Base-by-base conservation (phyloP, 805 yeast genomes). In the Ogataea neopini region DNA sequence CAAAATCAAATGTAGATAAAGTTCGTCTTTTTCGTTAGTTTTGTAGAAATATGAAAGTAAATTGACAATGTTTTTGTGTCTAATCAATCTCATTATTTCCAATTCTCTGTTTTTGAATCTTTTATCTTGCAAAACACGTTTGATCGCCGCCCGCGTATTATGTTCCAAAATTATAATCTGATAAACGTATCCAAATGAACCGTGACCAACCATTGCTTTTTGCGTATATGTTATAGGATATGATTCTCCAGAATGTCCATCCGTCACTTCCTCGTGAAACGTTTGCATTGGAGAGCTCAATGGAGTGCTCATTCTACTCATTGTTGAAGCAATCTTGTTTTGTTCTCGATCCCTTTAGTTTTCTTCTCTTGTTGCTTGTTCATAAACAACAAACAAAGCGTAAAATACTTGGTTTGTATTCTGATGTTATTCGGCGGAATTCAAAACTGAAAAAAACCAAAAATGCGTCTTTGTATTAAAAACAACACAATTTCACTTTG, bases 121-220 rank as follows among this genome's bases (percentile, higher is more conserved):
- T 63, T 85, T 88, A 69, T 94, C 99, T 66, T 94, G 98, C 20
- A 92, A 75, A n/a, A 94, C 99, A 58, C 96, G 80, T 69, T 94
- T 94, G 63, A 94, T 89, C 43, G 99, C 99, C 15, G 92, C 95
- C 35, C 82, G 78, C 58, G 84, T 87, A 50, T 86, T 82, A 18
- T 86, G 76, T 14, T 92, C 90, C 51, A 79, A 62, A 33, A 94
- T 73, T 49, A 80, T 82, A 6, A 96, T 89, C 57, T 88, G 94
- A 64, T 89, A 90, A n/a, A 94, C 99, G 28, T 90, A 91, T 2
- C 99, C 99, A 71, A 94, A 94, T n/a, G 98, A 91, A 9, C 99
- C 99, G 68, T 88, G 95, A n/a, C 99, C 99, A 35, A 92, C 94
- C 77, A 91, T 90, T 56, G 88, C 86, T 34, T 88, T 80, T 59